These are phyloP conservation scores for Geotrichum macrosporum DNA, from an alignment of 1,139 yeast species.

Conservation along the genomic window DNA sequence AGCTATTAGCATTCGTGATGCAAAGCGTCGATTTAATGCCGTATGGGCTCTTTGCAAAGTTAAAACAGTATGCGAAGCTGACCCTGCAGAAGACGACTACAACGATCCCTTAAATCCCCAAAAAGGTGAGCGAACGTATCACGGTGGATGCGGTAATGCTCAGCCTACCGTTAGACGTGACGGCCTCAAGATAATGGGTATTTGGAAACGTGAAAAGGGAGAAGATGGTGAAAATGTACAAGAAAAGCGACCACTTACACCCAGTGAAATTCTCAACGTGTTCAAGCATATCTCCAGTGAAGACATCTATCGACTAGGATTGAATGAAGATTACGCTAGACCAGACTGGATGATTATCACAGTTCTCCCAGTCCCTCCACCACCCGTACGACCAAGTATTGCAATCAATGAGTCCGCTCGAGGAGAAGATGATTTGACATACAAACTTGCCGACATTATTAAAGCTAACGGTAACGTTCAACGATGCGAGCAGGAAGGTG, in stretches of 20 bases:
- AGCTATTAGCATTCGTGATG: conserved; percentile 85
- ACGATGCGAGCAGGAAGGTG: conserved; percentile 95
- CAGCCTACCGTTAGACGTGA: conserved; percentile 96
- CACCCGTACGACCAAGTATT: conserved; percentile 97
- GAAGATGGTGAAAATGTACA: conserved; percentile 83
- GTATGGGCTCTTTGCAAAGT: conserved; percentile 91
- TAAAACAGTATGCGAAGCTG: conserved; percentile 94
- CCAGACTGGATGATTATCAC: conserved; percentile 99
- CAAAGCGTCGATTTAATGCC: conserved; percentile 92
- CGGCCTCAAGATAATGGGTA: conserved; percentile 92
- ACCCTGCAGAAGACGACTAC: conserved; percentile 56
- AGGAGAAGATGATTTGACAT: conserved; percentile 98
- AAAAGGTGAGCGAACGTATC: conserved; percentile 45
- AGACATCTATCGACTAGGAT: conserved; percentile 79
- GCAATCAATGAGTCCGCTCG: conserved; percentile 98
- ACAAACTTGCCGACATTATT: conserved; percentile 91
- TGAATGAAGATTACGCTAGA: conserved; percentile 92
- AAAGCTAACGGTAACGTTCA: conserved; percentile 96
- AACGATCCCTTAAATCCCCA: conserved; percentile 38
- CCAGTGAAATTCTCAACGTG: conserved; percentile 84
- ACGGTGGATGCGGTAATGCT: conserved; percentile 98
- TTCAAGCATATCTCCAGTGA: conserved; percentile 85
- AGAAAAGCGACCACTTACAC: conserved; percentile 82
- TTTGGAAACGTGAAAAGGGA: conserved; percentile 87
- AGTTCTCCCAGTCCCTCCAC: conserved; percentile 99